Evolutionary conservation across 768 basidiomycete species (phyloP), one percentile per base, ranked within the genome.

Genomic region (Mycena haematopus): DNA sequence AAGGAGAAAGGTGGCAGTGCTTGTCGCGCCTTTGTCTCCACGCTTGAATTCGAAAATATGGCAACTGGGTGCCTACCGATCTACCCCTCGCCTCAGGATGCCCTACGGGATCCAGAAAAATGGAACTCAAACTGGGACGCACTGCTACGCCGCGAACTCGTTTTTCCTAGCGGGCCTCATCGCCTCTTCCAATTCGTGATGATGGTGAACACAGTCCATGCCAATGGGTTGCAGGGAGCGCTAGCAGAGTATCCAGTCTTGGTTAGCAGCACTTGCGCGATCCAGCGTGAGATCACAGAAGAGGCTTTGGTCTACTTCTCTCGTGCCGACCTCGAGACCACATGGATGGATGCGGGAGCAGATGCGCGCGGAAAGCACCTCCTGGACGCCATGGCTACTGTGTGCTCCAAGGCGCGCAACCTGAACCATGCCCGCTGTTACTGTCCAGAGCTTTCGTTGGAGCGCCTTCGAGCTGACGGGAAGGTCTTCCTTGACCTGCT

Each of bases 111-210:
- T 21, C 58, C 65, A 17, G 50, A 40, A 13, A 52, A 63, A 67
- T 67, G 65, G 65, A 53, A 67, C 29, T 21, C 40, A 9, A 62
- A 60, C 27, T 67, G 65, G 65, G 62, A 67, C 3, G 33, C 25
- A 3, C 24, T 63, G 21, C 24, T 66, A 3, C 24, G 21, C 21
- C 15, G 25, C 2, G 22, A 46, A 2, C 19, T 60, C 6, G 46
- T 46, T 13, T 50, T 33, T 8, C 50, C 31, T 21, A 10, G 15
- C 4, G 60, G 46, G n/a, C 54, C 47, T 3, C 13, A 5, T 4
- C 0, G 24, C 8, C 52, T 42, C 42, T 63, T 57, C 52, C 10
- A 33, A 0, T 5, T 6, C 24, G 25, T 10, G 31, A 4, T 42
- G 19, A 21, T 0, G 11, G 31, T 29, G 25, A 29, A 25, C 22